Evolutionary conservation across 2,329 filamentous ascomycete genomes (phyloP), one percentile per base, ranked within the genome.

Genomic region (Leptographium wingfieldii): DNA sequence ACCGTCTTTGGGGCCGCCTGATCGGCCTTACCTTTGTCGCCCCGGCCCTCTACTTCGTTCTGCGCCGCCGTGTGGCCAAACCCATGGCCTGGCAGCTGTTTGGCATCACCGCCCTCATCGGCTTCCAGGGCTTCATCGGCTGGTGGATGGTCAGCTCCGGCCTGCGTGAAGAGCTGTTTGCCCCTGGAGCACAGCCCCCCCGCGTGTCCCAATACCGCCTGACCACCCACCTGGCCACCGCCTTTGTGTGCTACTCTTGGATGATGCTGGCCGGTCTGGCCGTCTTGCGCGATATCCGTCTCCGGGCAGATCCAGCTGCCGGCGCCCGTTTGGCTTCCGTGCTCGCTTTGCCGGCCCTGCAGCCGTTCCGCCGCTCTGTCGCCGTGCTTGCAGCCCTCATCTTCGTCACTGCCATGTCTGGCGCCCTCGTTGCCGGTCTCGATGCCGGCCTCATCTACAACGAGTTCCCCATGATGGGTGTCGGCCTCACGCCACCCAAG

Each of bases 81-180:
- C 83, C 82, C 58, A 95, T 96, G 86, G 85, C 90, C 19, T 71
- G 78, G 66, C 86, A 88, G 63, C 79, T 99, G 16, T 75, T 84
- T 49, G 92, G 91, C 14, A 97, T 99, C 64, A 89, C 90, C 52
- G 83, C 81, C 56, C 78, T 97, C 67, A 96, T 99, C 68, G 94
- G 90, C 59, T 94, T 96, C 72, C 94, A 99, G 73, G 94, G 94
- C 53, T 83, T 94, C 68, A 86, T 99, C 64, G 94, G 94, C 59
- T 99, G 94, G 94, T 99, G 94, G 91, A 99, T 99, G 94, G 94
- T 99, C 67, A 95, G 95, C 74, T 95, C 89, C 12, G 94, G 94
- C 1, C 79, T 99, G 63, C 95, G 92, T 71, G 94, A 97, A 70
- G 94, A 99, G 71, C 81, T 99, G 33, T 96, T 99, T 70, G 89